phyloP scores from a whole-genome alignment of 768 basidiomycete species.

The Tricholoma furcatifolium region DNA sequence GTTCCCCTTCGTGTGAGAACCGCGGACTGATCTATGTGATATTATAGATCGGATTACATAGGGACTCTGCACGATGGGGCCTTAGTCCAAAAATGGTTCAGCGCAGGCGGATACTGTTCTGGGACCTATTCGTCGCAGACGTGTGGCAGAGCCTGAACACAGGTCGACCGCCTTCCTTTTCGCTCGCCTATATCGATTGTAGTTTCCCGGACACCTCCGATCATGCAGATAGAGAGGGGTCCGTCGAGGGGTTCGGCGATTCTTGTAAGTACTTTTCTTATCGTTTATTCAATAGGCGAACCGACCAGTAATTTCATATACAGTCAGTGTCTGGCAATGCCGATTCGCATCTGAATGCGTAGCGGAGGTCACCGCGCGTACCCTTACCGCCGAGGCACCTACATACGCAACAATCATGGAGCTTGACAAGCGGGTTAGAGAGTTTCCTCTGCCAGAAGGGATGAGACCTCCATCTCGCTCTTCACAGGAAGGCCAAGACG shows the following conservation, averaged over 20 bases:
- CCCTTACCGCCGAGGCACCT: slow-evolving; percentile 63
- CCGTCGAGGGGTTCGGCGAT: slow-evolving; percentile 28
- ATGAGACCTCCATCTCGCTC: neutral
- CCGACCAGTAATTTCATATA: neutral
- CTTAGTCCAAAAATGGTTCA: slow-evolving; percentile 63
- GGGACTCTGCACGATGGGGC: slow-evolving; percentile 66
- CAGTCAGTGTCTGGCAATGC: slow-evolving; percentile 62
- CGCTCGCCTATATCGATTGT: slow-evolving; percentile 66
- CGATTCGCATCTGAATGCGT: slow-evolving; percentile 67
- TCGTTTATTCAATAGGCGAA: neutral
- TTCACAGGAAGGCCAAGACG: neutral
- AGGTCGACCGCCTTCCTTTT: slow-evolving; percentile 70
- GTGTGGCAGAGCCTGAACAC: slow-evolving; percentile 71
- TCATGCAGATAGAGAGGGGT: slow-evolving; percentile 15
- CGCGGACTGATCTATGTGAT: neutral
- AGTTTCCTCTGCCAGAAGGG: slow-evolving; percentile 37
- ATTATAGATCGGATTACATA: slow-evolving; percentile 64
- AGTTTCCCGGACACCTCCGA: slow-evolving; percentile 47
- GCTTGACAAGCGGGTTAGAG: slow-evolving; percentile 65
- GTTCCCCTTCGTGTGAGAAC: no score
- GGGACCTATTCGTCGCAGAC: slow-evolving; percentile 76
- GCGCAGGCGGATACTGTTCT: slow-evolving; percentile 67
- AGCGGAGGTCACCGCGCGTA: slow-evolving; percentile 59
- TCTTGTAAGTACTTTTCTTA: slow-evolving; percentile 27
- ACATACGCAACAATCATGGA: slow-evolving; percentile 66